Percentiles rank a stretch among this genome's conserved stretches.
Evolutionary conservation across 2,329 filamentous ascomycete species (phyloP).

Genomic region (Botryosphaeria agaves): DNA sequence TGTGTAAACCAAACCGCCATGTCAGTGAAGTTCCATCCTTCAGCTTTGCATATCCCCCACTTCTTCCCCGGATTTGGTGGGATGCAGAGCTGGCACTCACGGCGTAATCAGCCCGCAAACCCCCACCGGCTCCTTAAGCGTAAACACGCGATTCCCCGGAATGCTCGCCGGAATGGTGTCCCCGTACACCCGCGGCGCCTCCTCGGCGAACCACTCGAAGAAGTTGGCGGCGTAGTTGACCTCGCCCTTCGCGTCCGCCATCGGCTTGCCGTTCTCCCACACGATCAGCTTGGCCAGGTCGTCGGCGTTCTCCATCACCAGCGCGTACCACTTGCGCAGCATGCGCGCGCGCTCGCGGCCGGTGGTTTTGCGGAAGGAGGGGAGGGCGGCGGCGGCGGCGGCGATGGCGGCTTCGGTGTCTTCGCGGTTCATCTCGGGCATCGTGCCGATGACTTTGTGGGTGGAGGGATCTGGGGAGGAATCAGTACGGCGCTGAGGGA

Average conservation of each 20-base stretch:
- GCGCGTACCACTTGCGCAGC: conserved; percentile 65
- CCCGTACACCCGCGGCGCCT: conserved; percentile 57
- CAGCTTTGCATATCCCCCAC: too few relatives aligned
- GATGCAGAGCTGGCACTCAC: conserved; percentile 13
- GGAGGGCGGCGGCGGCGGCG: conserved; percentile 63
- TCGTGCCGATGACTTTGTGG: conserved; percentile 61
- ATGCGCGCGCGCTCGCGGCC: conserved; percentile 59
- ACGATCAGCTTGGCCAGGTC: conserved; percentile 73
- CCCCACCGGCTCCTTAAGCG: conserved; percentile 67
- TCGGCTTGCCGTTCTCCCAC: conserved; percentile 78
- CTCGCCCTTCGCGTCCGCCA: conserved; percentile 58
- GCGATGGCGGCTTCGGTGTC: conserved; percentile 71
- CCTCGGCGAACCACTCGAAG: conserved; percentile 68
- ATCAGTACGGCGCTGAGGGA: neutral
- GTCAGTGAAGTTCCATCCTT: too few relatives aligned
- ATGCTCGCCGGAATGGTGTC: conserved; percentile 55
- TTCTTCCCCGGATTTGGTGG: too few relatives aligned
- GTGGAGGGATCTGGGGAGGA: conserved; percentile 57
- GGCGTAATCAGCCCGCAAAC: conserved; percentile 73
- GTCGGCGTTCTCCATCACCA: conserved; percentile 61
- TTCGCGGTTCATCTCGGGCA: conserved; percentile 63
- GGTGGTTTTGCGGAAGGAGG: conserved; percentile 51
- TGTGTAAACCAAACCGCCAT: too few relatives aligned
- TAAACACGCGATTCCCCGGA: conserved; percentile 57
- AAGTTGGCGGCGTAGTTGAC: conserved; percentile 57